Percentiles rank a stretch among this genome's conserved stretches.
Evolutionary conservation across 768 basidiomycete species (phyloP).

Genomic region (Lactarius deliciosus): DNA sequence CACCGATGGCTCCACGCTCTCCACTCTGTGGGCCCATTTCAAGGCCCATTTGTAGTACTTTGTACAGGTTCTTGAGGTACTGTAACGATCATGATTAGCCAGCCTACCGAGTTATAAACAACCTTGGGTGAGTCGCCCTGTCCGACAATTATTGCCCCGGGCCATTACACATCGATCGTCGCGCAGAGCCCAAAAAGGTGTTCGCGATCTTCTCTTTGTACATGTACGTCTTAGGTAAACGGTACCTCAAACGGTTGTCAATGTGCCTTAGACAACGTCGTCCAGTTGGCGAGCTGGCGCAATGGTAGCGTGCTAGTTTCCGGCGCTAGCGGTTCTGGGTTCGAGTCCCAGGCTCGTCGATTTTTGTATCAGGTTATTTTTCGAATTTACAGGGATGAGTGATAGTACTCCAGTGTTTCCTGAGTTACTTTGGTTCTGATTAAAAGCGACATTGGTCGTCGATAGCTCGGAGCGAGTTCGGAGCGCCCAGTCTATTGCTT

Average conservation of each 20-base stretch:
- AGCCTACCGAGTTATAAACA: not conserved
- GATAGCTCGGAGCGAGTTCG: too few relatives aligned
- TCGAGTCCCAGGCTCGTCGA: slow-evolving; percentile 62
- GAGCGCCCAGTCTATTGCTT: slow-evolving; percentile 5
- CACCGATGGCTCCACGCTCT: not conserved
- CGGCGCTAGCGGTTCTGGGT: slow-evolving; percentile 63
- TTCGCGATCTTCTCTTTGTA: too few relatives aligned
- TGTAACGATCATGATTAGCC: not conserved
- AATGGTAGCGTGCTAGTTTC: slow-evolving; percentile 68
- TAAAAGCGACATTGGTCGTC: too few relatives aligned
- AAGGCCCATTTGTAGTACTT: too few relatives aligned
- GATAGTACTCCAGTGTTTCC: not conserved
- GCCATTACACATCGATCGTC: not conserved
- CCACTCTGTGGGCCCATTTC: not conserved
- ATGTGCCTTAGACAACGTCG: not conserved
- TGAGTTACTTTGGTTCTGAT: too few relatives aligned
- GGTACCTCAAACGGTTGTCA: not conserved
- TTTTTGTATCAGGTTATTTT: slow-evolving; percentile 32
- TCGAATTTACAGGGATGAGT: slow-evolving; percentile 4
- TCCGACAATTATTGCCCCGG: not conserved
- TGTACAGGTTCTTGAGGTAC: not conserved
- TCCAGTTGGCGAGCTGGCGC: slow-evolving; percentile 52
- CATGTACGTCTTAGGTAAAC: not conserved
- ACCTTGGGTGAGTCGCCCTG: not conserved
- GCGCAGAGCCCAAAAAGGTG: too few relatives aligned